Evolutionary conservation across 106 monocot species (phyloP), one percentile per base, ranked within the genome.

Genomic region (Phalaenopsis equestris): DNA sequence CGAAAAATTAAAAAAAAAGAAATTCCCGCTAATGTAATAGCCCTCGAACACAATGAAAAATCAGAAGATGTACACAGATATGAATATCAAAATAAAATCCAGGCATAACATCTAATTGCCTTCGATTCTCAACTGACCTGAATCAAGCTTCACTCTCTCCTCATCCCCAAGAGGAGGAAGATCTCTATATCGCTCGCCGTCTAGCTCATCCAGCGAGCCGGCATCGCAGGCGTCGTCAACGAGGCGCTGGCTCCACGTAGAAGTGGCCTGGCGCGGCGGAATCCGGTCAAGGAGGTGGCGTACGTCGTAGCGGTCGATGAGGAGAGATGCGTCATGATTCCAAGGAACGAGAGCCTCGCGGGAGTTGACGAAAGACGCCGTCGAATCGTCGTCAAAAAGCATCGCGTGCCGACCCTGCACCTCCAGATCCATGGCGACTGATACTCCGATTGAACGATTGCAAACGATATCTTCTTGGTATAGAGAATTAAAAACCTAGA

Each of bases 231-330:
- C 48, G 5, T 79, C 82, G 12, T 81, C 79, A 11, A 58, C 67
- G 81, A 72, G 49, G 78, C 81, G 41, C 75, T 15, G 55, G 41
- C 72, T 73, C 76, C 55, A 10, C 18, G 14, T 39, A 45, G 42
- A 19, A 18, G 55, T 8, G 19, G 67, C 45, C 5, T 88, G 80
- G 68, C 85, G 87, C 1, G 81, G 81, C 41, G 93, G 96, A 73
- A 90, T 86, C 61, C 88, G 89, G 75, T 94, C 92, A 77, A 97
- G 94, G 81, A 97, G 94, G 81, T 97, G 94, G 55, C 97, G 97
- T 12, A 87, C 97, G 79, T 97, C 97, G 82, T 92, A 90, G 70
- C 97, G 94, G 72, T 97, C 97, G 81, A 97, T 90, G 64, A 94
- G 82, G 52, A 94, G 92, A 8, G 94, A 84, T 4, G 83, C 48